Percentiles rank a stretch among this genome's conserved stretches.
Evolutionary conservation across 257 asterid species (phyloP).

Genomic region (Fraxinus anomala): DNA sequence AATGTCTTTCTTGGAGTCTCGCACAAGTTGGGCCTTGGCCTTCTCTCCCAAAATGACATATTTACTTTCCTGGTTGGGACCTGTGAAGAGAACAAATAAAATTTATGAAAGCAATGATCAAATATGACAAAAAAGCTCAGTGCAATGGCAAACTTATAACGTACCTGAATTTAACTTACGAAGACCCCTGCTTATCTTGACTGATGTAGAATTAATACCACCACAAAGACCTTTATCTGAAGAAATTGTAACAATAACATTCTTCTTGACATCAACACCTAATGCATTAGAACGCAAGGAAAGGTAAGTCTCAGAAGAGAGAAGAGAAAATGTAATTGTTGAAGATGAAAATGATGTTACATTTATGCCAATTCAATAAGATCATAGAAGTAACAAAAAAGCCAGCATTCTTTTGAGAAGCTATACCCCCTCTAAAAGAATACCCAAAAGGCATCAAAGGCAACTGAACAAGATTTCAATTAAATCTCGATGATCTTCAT

Average conservation of each 20-base stretch:
- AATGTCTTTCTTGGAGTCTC: conserved; percentile 80
- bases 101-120: conserved; percentile 5
- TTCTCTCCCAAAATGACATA: conserved; percentile 93
- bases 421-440: not conserved
- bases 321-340: not conserved
- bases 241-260: conserved; percentile 43
- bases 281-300: conserved; percentile 20
- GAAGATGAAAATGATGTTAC: not conserved
- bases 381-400: not conserved
- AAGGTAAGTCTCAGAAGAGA: not conserved
- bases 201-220: conserved; percentile 57
- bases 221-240: conserved; percentile 67
- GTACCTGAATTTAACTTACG: conserved; percentile 62
- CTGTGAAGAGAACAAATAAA: conserved; percentile 36
- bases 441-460: not conserved
- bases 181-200: conserved; percentile 53
- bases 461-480: not conserved
- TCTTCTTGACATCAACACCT: conserved; percentile 56
- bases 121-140: conserved; percentile 10
- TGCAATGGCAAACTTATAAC: conserved; percentile 4
- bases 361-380: not conserved
- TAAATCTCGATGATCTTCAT: not conserved
- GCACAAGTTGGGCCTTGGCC: conserved; percentile 90
- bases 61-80: conserved; percentile 78
- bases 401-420: not conserved